Percentiles rank a stretch among this genome's conserved stretches.
These are phyloP conservation scores for Panus rudis DNA, from an alignment of 768 basidiomycete species.

Conservation along the genomic window DNA sequence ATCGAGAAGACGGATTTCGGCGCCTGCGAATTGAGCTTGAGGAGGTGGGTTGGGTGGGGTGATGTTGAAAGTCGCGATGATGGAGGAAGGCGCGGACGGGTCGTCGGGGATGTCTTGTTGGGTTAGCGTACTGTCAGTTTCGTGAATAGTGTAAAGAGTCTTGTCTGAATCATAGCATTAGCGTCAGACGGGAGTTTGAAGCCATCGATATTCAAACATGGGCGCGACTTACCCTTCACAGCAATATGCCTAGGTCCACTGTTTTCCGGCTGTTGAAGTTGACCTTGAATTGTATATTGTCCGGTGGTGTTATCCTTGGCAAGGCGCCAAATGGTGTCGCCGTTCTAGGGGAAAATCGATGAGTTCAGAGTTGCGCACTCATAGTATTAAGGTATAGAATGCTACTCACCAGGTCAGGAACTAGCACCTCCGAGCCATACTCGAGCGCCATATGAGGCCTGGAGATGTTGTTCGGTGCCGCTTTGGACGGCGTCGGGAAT, in stretches of 20 bases:
- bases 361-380: too few species aligned
- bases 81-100: constrained; percentile 43
- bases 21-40: constrained; percentile 40
- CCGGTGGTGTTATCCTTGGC: constrained; percentile 35
- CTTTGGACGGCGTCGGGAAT: constrained; percentile 47
- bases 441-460: constrained; percentile 65
- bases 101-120: constrained; percentile 48
- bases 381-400: too few species aligned
- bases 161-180: constrained; percentile 32
- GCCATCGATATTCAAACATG: not conserved
- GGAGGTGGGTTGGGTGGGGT: constrained; percentile 35
- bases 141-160: constrained; percentile 47
- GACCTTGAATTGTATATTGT: constrained; percentile 48
- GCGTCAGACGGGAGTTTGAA: constrained; percentile 1
- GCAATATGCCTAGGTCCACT: constrained; percentile 54
- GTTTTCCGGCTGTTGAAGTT: constrained; percentile 52
- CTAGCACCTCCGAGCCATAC: constrained; percentile 47
- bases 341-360: too few species aligned
- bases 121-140: constrained; percentile 48
- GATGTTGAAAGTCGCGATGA: constrained; percentile 45
- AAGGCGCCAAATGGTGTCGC: constrained; percentile 64
- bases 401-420: constrained; percentile 67
- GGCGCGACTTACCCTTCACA: constrained; percentile 25
- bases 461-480: too few species aligned
- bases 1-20: constrained; percentile 55